Base-by-base conservation (phyloP, 129 eudicot species). In the Glebionis coronaria region DNA sequence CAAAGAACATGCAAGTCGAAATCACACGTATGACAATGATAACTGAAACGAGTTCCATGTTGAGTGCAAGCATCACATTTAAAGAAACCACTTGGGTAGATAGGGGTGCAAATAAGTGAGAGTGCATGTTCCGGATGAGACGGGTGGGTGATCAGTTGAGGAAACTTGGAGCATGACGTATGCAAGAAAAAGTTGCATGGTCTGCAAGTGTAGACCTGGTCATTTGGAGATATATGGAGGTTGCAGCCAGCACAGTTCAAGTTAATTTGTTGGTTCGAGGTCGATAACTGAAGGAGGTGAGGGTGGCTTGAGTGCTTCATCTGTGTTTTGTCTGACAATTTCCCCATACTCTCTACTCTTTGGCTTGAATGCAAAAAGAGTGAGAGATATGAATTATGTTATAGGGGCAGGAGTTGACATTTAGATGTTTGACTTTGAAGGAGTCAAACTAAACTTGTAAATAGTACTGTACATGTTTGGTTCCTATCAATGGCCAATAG, bases 111-210 rank as follows among this genome's bases (percentile, higher is more conserved):
- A 61, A 81, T 78, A 55, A 87, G 95, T n/a, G 80, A 44, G 12
- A 87, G 85, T 2, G 75, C 3, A 72, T 82, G 87, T 44, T 53
- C 25, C 2, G 42, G 76, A 65, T 84, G 90, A 19, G 79, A 67
- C 3, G 90, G 85, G 68, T 81, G 95, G 21, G 80, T 84, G 68
- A 87, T 82, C 5, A 74, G 57, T 7, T 79, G 73, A 0, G 85
- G 88, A 23, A 81, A 78, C 49, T 82, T 59, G 3, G 90, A 53
- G 76, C 95, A 87, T 2, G 78, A 69, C 0, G 58, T 46, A 45
- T 87, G 95, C 71, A 87, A 69, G 81, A 68, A 59, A 73, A 76
- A 87, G 58, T 75, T 79, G 84, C 95, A 87, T 1, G 82, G 76
- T 9, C 1, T 19, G 67, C 90, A 83, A 1, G 78, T 16, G 67